These are phyloP conservation scores for Glycine latifolia DNA, from an alignment of 306 rosid genomes.

Conservation along the genomic window DNA sequence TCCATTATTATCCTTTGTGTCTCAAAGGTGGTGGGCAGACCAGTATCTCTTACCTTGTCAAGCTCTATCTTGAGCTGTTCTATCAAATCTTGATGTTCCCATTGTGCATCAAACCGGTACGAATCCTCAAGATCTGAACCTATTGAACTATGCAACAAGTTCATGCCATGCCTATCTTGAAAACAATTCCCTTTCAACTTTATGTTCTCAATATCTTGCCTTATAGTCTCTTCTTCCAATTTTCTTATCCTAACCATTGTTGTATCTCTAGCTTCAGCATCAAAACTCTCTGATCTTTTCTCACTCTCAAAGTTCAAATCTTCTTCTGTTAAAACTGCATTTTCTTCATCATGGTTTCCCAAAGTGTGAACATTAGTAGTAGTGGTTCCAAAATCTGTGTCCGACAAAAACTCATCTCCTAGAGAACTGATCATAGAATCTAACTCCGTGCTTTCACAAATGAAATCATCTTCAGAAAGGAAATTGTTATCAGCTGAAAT, in stretches of 20 bases:
- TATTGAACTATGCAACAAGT: conserved; percentile 16
- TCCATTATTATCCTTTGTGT: conserved; percentile 66
- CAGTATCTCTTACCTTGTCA: conserved; percentile 17
- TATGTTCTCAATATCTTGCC: background rate
- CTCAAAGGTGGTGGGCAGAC: conserved; percentile 45
- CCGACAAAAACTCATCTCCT: conserved; percentile 46
- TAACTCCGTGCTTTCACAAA: conserved; percentile 50
- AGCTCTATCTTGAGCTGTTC: conserved; percentile 29
- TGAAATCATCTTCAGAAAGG: conserved; percentile 38
- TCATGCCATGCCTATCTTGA: conserved; percentile 7
- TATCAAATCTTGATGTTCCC: conserved; percentile 25
- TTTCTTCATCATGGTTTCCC: conserved; percentile 30
- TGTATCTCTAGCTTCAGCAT: conserved; percentile 48
- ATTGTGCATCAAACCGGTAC: conserved; percentile 16
- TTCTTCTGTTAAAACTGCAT: conserved; percentile 30
- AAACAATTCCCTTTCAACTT: conserved; percentile 7
- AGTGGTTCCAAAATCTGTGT: conserved; percentile 45
- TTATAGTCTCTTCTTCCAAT: conserved; percentile 27
- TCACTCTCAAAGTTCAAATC: conserved; percentile 28
- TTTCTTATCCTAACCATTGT: conserved; percentile 46
- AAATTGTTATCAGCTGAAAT: conserved; percentile 29
- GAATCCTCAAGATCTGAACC: conserved; percentile 29
- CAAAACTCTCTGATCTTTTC: conserved; percentile 29
- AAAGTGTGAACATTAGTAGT: conserved; percentile 33
- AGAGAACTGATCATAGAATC: conserved; percentile 45